Evolutionary conservation across 768 basidiomycete species (phyloP), one percentile per base, ranked within the genome.

Genomic region (Collybia nuda): DNA sequence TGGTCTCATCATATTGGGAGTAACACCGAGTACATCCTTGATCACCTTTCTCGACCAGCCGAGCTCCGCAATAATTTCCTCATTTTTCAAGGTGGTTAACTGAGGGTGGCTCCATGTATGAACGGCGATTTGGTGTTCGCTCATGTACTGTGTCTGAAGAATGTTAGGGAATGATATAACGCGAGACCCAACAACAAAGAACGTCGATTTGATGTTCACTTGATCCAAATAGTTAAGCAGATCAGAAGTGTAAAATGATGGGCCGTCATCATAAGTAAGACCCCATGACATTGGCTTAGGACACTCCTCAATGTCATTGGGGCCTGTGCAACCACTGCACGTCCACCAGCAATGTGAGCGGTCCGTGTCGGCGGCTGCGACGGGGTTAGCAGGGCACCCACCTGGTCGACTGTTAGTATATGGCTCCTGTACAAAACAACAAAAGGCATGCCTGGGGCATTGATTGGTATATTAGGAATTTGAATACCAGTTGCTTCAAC

Each of bases 41-140:
- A 96, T 93, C 50, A 86, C 75, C 69, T 94, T 86, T 68, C 80
- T 88, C 5, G 86, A 79, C 91, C 91, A 96, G 3, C 89, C 91
- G 28, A 96, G 73, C 65, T 94, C 92, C 38, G 91, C 92, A 51
- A 95, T 88, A 60, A 93, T 82, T 58, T 88, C 67, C 46, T 92
- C 88, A 62, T 87, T 93, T 35, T 85, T 73, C 50, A 86, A 68
- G 1, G 86, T 88, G 35, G 90, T 93, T 55, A 92, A 70, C 6
- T 75, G 56, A 2, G 82, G 77, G 65, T 93, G 92, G 46, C 84
- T 84, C 88, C 90, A 80, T 2, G 79, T 80, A 57, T 80, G 78
- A 7, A 79, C 77, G 1, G 82, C 85, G 55, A 94, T 80, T 60
- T 96, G 92, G 62, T 96, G 90, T 5, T 84, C 80, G 26, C 63